Base-by-base conservation (phyloP, 805 yeast species). In the Crinitomyces ghanaensis region DNA sequence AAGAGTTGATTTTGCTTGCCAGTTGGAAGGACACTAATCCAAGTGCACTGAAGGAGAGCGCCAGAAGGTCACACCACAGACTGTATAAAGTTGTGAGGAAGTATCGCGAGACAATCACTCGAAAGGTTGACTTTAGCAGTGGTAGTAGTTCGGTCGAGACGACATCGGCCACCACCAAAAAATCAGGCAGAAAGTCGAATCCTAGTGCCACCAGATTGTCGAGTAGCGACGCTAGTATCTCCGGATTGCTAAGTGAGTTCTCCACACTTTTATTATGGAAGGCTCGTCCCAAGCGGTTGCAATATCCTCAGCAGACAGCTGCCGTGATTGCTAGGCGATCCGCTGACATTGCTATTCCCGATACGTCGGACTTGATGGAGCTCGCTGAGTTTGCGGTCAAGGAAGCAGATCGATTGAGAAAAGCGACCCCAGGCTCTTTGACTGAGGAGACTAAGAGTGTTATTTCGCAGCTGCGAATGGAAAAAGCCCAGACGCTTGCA, bases 11-110 rank as follows among this genome's bases (percentile, higher is more conserved):
- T 27, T 59, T 83, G 28, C 63, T 91, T 11, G 96, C 98, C 1
- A 82, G 95, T 48, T 93, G 97, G 97, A 85, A 86, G 46, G 99
- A 91, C 59, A 86, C 85, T 8, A 93, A 91, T 49, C 72, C 85
- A 28, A 93, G 81, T 50, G 95, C 98, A 0, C 65, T 91, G 48
- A 85, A 83, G 45, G 96, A 86, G 56, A 83, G 95, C 56, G 91
- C 98, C 4, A 74, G 84, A 42, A 72, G 79, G 30, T 85, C 96
- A 1, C 98, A 93, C 50, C 72, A 74, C 42, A 73, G 67, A 45
- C 72, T 91, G 34, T 88, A 77, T 70, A 91, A 85, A 56, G 53
- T 81, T 33, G 79, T 88, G 7, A 68, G 85, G 37, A 84, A 84
- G 53, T 91, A 82, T 52, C 71, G 97, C 34, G 66, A 67, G 2